Evolutionary conservation across 495 filamentous ascomycete species (phyloP).

Genomic region (Tuber calosporum): DNA sequence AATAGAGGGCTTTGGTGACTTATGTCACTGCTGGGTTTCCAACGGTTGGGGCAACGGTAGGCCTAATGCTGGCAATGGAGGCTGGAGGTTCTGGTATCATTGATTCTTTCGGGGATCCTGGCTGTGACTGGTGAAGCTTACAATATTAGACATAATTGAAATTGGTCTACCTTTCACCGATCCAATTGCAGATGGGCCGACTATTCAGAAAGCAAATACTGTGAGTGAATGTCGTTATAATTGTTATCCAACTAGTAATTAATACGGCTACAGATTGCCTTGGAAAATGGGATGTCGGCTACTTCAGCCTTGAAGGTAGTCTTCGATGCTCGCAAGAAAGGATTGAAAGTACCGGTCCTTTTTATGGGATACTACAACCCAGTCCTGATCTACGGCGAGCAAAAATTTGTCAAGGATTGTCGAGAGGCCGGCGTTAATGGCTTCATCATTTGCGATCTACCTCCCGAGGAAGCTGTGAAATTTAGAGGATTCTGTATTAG

Average conservation of each 20-base stretch:
- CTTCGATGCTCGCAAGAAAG: constrained; percentile 62
- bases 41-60: constrained; percentile 67
- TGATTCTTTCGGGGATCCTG: background rate
- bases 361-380: constrained; percentile 99
- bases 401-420: constrained; percentile 76
- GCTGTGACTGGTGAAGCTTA: background rate
- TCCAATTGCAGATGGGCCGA: constrained; percentile 91
- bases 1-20: constrained; percentile 71
- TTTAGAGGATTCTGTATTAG: constrained; percentile 79
- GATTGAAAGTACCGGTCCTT: constrained; percentile 72
- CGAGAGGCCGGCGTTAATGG: constrained; percentile 84
- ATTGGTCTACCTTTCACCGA: constrained; percentile 94
- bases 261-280: constrained; percentile 49
- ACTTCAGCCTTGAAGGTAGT: constrained; percentile 69
- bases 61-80: constrained; percentile 82
- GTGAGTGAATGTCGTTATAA: constrained; percentile 40
- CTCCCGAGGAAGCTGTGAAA: constrained; percentile 89
- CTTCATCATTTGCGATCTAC: constrained; percentile 94
- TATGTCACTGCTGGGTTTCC: constrained; percentile 97
- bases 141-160: constrained; percentile 62
- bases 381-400: constrained; percentile 84
- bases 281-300: constrained; percentile 81
- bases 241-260: background rate
- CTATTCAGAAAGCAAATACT: constrained; percentile 86
- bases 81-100: constrained; percentile 78